Evolutionary conservation across 257 asterid genomes (phyloP).

Genomic region (Lavandula angustifolia): DNA sequence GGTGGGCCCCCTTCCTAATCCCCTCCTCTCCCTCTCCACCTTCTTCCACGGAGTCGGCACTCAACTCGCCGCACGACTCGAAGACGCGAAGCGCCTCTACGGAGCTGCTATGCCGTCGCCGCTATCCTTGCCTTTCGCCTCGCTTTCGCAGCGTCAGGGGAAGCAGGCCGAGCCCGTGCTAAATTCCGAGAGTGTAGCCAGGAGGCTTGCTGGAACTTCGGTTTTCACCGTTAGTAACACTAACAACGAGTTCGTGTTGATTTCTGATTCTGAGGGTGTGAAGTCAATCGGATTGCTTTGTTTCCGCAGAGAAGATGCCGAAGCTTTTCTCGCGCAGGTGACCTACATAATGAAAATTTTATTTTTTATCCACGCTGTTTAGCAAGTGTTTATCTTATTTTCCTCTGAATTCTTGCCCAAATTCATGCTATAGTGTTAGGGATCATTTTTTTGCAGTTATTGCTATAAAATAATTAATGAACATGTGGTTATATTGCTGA

Average conservation of each 20-base stretch:
- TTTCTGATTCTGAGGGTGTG: conserved; percentile 68
- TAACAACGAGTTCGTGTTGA: conserved; percentile 82
- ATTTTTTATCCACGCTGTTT: neutral
- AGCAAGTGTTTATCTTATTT: neutral
- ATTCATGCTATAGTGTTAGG: conserved; percentile 1
- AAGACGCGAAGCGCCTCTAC: conserved; percentile 57
- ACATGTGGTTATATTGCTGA: conserved; percentile 1
- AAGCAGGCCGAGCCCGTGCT: conserved; percentile 39
- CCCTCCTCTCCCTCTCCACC: conserved; percentile 59
- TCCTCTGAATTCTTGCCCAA: conserved; percentile 10
- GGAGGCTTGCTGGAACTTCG: conserved; percentile 74
- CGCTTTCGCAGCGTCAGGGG: conserved; percentile 65
- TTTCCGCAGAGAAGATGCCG: conserved; percentile 91
- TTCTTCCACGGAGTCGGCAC: conserved; percentile 69
- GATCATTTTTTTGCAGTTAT: neutral
- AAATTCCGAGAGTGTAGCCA: conserved; percentile 72
- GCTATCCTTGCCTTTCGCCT: conserved; percentile 63
- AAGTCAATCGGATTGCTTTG: conserved; percentile 95
- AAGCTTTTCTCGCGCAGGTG: conserved; percentile 94
- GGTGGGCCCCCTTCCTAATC: conserved; percentile 51
- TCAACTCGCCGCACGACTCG: conserved; percentile 62
- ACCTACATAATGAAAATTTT: neutral
- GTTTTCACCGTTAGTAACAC: conserved; percentile 91
- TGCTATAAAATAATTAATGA: conserved; percentile 3
- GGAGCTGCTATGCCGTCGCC: conserved; percentile 48